Conservation (phyloP, 352 stramenopile genomes). For the Globisporangium abappressorium region DNA sequence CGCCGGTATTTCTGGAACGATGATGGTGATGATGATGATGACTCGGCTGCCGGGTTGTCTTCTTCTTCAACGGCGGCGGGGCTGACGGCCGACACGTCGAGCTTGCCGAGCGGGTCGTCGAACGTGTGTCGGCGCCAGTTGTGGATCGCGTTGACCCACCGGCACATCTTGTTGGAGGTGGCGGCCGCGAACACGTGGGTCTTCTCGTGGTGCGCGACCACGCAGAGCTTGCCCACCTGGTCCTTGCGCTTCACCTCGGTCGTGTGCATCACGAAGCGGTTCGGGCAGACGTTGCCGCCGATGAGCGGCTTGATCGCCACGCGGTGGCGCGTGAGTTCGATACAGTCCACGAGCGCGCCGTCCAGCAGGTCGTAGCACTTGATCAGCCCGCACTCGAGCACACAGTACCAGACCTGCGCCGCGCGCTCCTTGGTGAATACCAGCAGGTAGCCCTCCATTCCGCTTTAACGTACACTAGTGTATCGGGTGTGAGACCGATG, state of each 20-base stretch:
- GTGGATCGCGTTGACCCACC: slow-evolving; percentile 66
- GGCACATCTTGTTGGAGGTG: slow-evolving; percentile 50
- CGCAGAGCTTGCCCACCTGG: slow-evolving; percentile 37
- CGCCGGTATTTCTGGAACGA: slow-evolving; percentile 23
- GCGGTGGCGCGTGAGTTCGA: slow-evolving; percentile 64
- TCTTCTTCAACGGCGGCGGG: neutral
- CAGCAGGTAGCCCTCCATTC: slow-evolving; percentile 78
- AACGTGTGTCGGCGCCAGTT: slow-evolving; percentile 74
- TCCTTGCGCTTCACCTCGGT: slow-evolving; percentile 56
- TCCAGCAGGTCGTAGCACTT: slow-evolving; percentile 40
- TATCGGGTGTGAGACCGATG: slow-evolving; percentile 4
- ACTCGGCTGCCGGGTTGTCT: slow-evolving; percentile 13
- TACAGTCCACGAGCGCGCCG: slow-evolving; percentile 29
- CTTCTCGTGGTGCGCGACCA: slow-evolving; percentile 25
- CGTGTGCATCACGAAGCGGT: slow-evolving; percentile 57
- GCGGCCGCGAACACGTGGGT: slow-evolving; percentile 53
- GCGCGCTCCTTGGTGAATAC: slow-evolving; percentile 42
- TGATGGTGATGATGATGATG: slow-evolving; percentile 14
- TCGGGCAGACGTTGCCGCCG: slow-evolving; percentile 52
- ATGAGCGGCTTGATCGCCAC: slow-evolving; percentile 51
- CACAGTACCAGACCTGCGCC: slow-evolving; percentile 57
- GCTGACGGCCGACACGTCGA: neutral
- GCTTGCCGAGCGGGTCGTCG: slow-evolving; percentile 40
- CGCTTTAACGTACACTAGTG: neutral
- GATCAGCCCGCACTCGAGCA: slow-evolving; percentile 66